phyloP scores from a whole-genome alignment of 2,329 filamentous ascomycete genomes.

The Phialemoniopsis sp. region DNA sequence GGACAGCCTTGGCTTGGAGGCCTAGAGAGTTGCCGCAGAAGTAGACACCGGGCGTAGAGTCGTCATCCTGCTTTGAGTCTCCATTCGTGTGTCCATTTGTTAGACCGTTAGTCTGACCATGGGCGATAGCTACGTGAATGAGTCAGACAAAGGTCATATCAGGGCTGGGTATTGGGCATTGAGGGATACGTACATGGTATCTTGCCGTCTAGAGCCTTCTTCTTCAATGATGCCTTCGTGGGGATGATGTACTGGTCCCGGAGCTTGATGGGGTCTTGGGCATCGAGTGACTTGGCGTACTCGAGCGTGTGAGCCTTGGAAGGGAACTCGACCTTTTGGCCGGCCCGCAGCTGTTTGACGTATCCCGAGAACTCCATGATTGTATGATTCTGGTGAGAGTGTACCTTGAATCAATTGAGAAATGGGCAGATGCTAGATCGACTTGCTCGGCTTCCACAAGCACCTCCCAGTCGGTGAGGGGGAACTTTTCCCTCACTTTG shows the following conservation, averaged over 20 bases:
- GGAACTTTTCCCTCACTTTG: slow-evolving; percentile 8
- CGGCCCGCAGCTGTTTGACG: slow-evolving; percentile 34
- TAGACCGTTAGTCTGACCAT: slow-evolving; percentile 13
- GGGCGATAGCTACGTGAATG: slow-evolving; percentile 11
- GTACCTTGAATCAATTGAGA: too few species aligned
- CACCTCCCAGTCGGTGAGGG: too few species aligned
- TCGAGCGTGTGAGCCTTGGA: slow-evolving; percentile 38
- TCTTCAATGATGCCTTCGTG: slow-evolving; percentile 65
- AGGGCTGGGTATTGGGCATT: background rate
- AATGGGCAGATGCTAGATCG: too few species aligned
- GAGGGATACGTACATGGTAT: slow-evolving; percentile 28
- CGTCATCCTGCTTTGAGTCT: slow-evolving; percentile 10
- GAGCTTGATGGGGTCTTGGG: slow-evolving; percentile 57
- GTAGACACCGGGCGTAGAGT: slow-evolving; percentile 60
- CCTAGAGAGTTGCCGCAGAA: slow-evolving; percentile 89
- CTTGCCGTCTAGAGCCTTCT: slow-evolving; percentile 49
- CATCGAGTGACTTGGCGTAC: slow-evolving; percentile 52
- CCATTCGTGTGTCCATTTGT: slow-evolving; percentile 9
- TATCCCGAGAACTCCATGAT: slow-evolving; percentile 32
- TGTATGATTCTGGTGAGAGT: too few species aligned
- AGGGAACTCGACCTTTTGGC: slow-evolving; percentile 39
- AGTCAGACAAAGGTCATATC: too few species aligned
- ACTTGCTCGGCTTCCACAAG: too few species aligned
- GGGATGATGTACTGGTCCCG: slow-evolving; percentile 75
- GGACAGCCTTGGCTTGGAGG: slow-evolving; percentile 69